These are phyloP conservation scores for Penicillium cataractarum DNA, from an alignment of 495 filamentous ascomycete genomes.

Conservation along the genomic window DNA sequence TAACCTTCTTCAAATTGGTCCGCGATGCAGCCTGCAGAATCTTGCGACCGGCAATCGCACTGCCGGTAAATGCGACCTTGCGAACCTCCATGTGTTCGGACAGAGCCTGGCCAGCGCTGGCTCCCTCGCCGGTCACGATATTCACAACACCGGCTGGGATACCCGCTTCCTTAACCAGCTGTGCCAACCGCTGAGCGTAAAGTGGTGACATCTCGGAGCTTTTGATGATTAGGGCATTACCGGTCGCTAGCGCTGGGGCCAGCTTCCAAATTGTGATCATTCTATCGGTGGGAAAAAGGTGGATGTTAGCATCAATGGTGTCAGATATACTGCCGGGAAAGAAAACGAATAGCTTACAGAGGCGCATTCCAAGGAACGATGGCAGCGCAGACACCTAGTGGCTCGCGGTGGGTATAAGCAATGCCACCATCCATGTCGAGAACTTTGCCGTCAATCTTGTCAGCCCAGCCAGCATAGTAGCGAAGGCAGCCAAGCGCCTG, in stretches of 20 bases:
- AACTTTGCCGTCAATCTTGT: conserved; percentile 37
- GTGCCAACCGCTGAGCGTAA: conserved; percentile 81
- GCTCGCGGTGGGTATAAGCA: conserved; percentile 38
- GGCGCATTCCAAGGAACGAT: conserved; percentile 45
- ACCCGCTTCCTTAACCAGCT: conserved; percentile 80
- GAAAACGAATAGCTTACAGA: conserved; percentile 17
- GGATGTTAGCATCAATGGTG: neutral
- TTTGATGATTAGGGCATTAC: conserved; percentile 78
- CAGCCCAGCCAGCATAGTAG: conserved; percentile 43
- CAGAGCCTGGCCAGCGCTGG: conserved; percentile 77
- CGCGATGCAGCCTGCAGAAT: conserved; percentile 38
- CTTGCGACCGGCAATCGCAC: conserved; percentile 26
- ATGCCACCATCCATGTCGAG: conserved; percentile 31
- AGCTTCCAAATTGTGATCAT: conserved; percentile 73
- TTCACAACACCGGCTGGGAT: conserved; percentile 88
- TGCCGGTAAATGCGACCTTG: conserved; percentile 62
- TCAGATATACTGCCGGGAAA: neutral
- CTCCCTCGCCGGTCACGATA: conserved; percentile 79
- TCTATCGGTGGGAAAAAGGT: conserved; percentile 32
- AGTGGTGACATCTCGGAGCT: conserved; percentile 91
- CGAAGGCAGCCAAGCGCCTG: conserved; percentile 29
- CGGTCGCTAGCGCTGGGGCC: conserved; percentile 58
- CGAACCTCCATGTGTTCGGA: conserved; percentile 75
- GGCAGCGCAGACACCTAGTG: conserved; percentile 40
- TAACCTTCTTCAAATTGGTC: conserved; percentile 54